Percentiles rank a stretch among this genome's conserved stretches.
Conservation (phyloP, 2,329 filamentous ascomycete species). For the Emmonsiellopsis sp. region DNA sequence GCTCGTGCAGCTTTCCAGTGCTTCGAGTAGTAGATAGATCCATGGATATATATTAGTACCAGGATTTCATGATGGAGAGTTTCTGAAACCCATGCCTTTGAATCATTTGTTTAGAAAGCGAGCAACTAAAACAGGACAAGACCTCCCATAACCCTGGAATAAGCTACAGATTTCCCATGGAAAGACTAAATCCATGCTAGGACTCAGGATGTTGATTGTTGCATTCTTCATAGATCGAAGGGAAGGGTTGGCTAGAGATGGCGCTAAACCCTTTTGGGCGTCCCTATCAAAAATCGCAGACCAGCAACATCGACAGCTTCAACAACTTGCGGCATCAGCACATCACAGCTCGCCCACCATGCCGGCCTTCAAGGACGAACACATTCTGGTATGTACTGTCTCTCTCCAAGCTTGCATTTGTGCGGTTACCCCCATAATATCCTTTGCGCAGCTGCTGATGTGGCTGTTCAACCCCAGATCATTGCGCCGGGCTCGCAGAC, state of each 20-base stretch:
- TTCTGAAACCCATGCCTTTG: too few species aligned
- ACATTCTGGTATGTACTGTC: constrained; percentile 36
- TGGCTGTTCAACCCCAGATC: constrained; percentile 24
- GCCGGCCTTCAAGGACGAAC: constrained; percentile 46
- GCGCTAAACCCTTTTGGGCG: neutral
- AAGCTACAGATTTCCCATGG: too few species aligned
- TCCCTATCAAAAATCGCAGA: neutral
- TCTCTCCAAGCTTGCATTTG: neutral
- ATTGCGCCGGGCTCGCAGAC: constrained; percentile 67
- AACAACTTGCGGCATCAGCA: neutral
- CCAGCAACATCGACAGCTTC: neutral
- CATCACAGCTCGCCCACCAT: constrained; percentile 20
- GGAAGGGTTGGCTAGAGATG: too few species aligned
- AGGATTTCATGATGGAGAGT: too few species aligned
- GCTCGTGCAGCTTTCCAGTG: too few species aligned
- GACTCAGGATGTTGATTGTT: too few species aligned
- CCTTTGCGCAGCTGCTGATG: neutral
- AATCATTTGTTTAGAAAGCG: too few species aligned
- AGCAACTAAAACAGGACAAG: too few species aligned
- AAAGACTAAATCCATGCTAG: too few species aligned
- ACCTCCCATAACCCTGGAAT: too few species aligned
- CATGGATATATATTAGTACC: too few species aligned
- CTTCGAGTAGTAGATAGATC: too few species aligned
- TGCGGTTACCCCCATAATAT: neutral
- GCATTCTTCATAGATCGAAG: neutral